These are phyloP conservation scores for Pichia terricola DNA, from an alignment of 1,139 yeast species.

Conservation along the genomic window DNA sequence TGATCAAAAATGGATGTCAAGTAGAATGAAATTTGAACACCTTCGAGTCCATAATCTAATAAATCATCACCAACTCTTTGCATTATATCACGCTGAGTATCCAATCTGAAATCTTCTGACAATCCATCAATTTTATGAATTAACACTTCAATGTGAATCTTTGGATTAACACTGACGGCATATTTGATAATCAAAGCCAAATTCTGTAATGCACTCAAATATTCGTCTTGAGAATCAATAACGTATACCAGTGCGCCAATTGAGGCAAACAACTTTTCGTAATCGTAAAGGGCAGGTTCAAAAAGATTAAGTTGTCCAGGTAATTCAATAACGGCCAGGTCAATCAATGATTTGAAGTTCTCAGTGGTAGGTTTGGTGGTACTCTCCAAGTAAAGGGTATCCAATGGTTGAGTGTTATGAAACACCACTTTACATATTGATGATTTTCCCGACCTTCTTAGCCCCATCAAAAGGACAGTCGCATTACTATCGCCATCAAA, in stretches of 20 bases:
- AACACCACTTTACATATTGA: conserved; percentile 92
- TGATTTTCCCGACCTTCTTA: conserved; percentile 70
- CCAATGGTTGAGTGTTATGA: conserved; percentile 94
- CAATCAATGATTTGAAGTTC: conserved; percentile 62
- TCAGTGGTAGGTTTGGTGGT: conserved; percentile 84
- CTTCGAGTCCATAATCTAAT: conserved; percentile 80
- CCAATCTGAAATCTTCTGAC: conserved; percentile 85
- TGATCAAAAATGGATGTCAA: conserved; percentile 92
- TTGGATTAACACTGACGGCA: conserved; percentile 79
- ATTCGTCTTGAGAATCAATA: conserved; percentile 92
- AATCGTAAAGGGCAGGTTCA: conserved; percentile 66
- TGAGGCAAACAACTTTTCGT: conserved; percentile 64
- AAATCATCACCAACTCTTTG: conserved; percentile 92
- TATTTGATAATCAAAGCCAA: conserved; percentile 81
- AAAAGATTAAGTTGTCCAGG: conserved; percentile 92
- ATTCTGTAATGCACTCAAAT: conserved; percentile 82
- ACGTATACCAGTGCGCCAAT: conserved; percentile 94
- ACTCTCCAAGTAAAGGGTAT: conserved; percentile 81
- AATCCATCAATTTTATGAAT: conserved; percentile 94
- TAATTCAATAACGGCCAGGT: conserved; percentile 85
- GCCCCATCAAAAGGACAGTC: conserved; percentile 75
- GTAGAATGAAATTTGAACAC: conserved; percentile 85
- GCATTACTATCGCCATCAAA: conserved; percentile 43
- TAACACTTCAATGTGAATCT: conserved; percentile 80
- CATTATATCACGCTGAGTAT: conserved; percentile 94